Evolutionary conservation across 2,329 filamentous ascomycete species (phyloP).

Genomic region (Colletotrichum paranaense): DNA sequence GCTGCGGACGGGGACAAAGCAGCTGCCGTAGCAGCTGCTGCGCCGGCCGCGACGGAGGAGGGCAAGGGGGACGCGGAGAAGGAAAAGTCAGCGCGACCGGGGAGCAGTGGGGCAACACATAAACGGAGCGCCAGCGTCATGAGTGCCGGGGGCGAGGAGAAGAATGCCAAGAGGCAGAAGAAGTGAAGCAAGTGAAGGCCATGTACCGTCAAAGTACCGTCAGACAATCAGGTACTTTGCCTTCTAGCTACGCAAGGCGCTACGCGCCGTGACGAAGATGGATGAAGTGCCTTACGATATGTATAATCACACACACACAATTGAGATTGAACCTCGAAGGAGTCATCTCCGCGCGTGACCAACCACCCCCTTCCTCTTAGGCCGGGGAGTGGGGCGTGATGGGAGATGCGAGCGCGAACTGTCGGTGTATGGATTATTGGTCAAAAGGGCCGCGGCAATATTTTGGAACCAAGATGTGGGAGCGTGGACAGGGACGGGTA

Average conservation of each 20-base stretch:
- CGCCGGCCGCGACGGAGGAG: slow-evolving; percentile 27
- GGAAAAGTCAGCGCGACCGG: slow-evolving; percentile 47
- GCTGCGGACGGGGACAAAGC: slow-evolving; percentile 13
- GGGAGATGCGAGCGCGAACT: background rate
- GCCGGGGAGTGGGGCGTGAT: no score
- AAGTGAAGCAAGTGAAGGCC: slow-evolving; percentile 52
- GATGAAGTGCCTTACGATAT: background rate
- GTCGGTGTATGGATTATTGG: background rate
- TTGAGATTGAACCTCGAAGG: background rate
- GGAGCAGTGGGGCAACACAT: slow-evolving; percentile 59
- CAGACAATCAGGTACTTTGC: slow-evolving; percentile 26
- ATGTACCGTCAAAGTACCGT: slow-evolving; percentile 43
- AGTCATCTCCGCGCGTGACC: background rate
- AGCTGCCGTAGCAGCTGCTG: slow-evolving; percentile 7
- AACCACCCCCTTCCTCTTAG: background rate
- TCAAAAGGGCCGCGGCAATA: background rate
- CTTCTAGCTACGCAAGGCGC: slow-evolving; percentile 31
- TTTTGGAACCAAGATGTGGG: background rate
- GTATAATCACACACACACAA: background rate
- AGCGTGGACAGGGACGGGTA: background rate
- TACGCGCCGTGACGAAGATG: slow-evolving; percentile 34
- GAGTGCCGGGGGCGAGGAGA: slow-evolving; percentile 73
- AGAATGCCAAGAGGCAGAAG: slow-evolving; percentile 68
- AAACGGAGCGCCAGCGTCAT: slow-evolving; percentile 89
- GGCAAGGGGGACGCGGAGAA: slow-evolving; percentile 39